These are phyloP conservation scores for Antarctomyces pellizariae DNA, from an alignment of 495 filamentous ascomycete genomes.

Conservation along the genomic window DNA sequence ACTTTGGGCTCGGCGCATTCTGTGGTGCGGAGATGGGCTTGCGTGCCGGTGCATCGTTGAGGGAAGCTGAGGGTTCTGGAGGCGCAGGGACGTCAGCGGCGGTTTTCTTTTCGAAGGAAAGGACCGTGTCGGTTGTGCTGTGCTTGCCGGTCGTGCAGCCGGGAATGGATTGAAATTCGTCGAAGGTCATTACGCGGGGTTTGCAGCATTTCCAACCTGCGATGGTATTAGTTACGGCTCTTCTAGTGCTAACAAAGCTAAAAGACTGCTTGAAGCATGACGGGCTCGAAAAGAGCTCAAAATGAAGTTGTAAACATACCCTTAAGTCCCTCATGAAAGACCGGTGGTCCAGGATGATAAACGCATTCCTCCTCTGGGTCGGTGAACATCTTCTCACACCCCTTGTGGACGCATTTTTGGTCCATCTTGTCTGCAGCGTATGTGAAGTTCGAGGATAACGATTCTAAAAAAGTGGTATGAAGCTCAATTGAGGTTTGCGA, in stretches of 20 bases:
- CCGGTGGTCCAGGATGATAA: slow-evolving; percentile 81
- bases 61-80: slow-evolving; percentile 10
- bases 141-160: slow-evolving; percentile 91
- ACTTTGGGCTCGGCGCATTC: slow-evolving; percentile 29
- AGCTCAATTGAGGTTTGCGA: too few species aligned
- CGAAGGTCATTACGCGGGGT: slow-evolving; percentile 89
- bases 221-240: too few species aligned
- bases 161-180: slow-evolving; percentile 87
- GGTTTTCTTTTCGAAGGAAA: slow-evolving; percentile 29
- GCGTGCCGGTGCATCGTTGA: slow-evolving; percentile 21
- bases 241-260: too few species aligned
- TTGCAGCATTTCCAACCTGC: slow-evolving; percentile 99
- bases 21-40: slow-evolving; percentile 27
- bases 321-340: slow-evolving; percentile 98
- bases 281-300: too few species aligned
- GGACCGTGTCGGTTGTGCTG: slow-evolving; percentile 50
- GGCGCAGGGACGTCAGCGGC: slow-evolving; percentile 12
- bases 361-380: slow-evolving; percentile 67
- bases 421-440: too few species aligned
- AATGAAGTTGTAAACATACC: slow-evolving; percentile 37
- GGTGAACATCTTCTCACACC: slow-evolving; percentile 72
- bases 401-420: slow-evolving; percentile 86
- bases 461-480: too few species aligned
- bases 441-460: too few species aligned
- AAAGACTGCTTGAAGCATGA: too few species aligned